These are phyloP conservation scores for Mytilinidion resinicola DNA, from an alignment of 495 filamentous ascomycete genomes.

Conservation along the genomic window DNA sequence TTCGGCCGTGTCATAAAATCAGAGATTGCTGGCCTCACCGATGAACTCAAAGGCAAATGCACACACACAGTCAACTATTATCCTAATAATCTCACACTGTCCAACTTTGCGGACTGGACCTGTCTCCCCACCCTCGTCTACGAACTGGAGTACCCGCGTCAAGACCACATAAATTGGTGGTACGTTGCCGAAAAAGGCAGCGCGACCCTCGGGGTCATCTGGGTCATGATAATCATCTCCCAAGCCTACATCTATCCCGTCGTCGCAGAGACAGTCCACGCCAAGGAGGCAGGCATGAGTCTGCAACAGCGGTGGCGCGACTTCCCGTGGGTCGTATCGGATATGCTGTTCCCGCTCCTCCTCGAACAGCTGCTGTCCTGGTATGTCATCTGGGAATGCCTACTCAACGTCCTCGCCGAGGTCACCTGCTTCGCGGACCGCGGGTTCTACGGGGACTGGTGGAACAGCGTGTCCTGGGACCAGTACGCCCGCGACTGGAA, in stretches of 20 bases:
- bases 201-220: conserved; percentile 62
- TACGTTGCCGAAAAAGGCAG: conserved; percentile 64
- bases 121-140: conserved; percentile 69
- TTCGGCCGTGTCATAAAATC: conserved; percentile 54
- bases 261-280: conserved; percentile 55
- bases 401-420: conserved; percentile 69
- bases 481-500: conserved; percentile 75
- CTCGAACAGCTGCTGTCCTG: conserved; percentile 65
- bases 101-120: conserved; percentile 64
- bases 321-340: conserved; percentile 63
- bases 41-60: conserved; percentile 56
- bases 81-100: conserved; percentile 59
- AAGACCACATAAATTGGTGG: conserved; percentile 59
- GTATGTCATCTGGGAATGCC: conserved; percentile 78
- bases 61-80: conserved; percentile 42
- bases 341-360: conserved; percentile 68
- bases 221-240: conserved; percentile 51
- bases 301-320: conserved; percentile 52
- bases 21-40: conserved; percentile 55
- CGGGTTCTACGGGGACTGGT: conserved; percentile 70
- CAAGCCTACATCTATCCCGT: conserved; percentile 57
- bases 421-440: conserved; percentile 70
- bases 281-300: conserved; percentile 57
- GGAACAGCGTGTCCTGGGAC: conserved; percentile 52
- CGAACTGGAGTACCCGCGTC: conserved; percentile 69